These are phyloP conservation scores for Acanthamoeba rhysodes DNA, from an alignment of 208 protist genomes.

Conservation along the genomic window DNA sequence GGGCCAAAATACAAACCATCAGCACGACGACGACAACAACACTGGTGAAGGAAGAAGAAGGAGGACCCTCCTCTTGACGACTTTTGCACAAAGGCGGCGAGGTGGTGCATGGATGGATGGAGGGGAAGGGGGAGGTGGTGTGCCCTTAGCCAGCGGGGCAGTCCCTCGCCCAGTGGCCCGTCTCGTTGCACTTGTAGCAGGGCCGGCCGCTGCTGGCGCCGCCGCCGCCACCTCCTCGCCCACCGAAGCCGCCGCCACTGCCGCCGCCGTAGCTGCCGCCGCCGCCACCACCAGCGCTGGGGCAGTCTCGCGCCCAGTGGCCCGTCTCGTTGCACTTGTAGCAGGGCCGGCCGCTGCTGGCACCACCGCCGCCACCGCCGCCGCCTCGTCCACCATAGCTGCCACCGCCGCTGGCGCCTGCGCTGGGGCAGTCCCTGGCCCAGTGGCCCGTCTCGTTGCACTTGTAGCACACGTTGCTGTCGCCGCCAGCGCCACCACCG, in stretches of 20 bases:
- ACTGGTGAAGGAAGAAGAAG: not conserved
- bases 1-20: not conserved
- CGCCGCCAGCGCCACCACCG: not conserved
- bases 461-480: conserved; percentile 19
- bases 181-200: conserved; percentile 48
- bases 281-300: not conserved
- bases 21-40: not conserved
- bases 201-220: not conserved
- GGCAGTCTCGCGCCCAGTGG: conserved; percentile 42
- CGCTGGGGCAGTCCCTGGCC: conserved; percentile 25
- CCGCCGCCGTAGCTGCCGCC: not conserved
- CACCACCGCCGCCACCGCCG: not conserved
- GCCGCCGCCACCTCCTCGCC: not conserved
- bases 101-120: not conserved
- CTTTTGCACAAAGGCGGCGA: not conserved
- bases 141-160: conserved; percentile 11
- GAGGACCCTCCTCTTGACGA: not conserved
- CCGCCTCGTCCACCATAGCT: conserved; percentile 40
- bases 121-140: too few relatives aligned
- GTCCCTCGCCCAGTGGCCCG: conserved; percentile 20
- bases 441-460: conserved; percentile 30
- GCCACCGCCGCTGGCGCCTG: not conserved
- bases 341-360: not conserved
- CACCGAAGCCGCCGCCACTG: not conserved
- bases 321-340: conserved; percentile 43